Percentiles rank a stretch among this genome's conserved stretches.
These are phyloP conservation scores for Cucurbita ficifolia DNA, from an alignment of 306 rosid species.

Conservation along the genomic window DNA sequence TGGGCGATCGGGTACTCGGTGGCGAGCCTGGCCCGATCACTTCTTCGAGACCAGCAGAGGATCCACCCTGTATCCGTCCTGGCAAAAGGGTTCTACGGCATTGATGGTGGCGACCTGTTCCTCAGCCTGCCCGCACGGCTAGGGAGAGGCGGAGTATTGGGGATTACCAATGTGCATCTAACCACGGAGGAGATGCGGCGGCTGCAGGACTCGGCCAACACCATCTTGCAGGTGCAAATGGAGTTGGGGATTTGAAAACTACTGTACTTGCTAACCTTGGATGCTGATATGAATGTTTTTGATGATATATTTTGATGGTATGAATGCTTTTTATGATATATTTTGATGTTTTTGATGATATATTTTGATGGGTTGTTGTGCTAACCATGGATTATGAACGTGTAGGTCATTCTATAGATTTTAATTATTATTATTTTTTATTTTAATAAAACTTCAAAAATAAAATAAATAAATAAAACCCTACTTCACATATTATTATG, in stretches of 20 bases:
- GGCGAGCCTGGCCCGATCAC: conserved; percentile 42
- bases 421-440: no score
- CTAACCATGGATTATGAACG: no score
- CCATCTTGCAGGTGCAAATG: conserved; percentile 45
- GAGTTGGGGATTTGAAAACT: conserved; percentile 39
- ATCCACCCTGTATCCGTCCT: conserved; percentile 76
- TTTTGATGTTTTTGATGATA: no score
- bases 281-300: background rate
- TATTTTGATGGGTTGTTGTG: no score
- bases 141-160: conserved; percentile 66
- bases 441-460: no score
- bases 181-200: conserved; percentile 36
- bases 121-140: conserved; percentile 78
- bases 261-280: background rate
- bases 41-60: conserved; percentile 64
- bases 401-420: no score
- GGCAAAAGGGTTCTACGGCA: conserved; percentile 53
- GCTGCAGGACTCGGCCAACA: conserved; percentile 52
- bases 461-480: no score
- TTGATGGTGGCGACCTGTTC: conserved; percentile 58
- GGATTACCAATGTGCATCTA: conserved; percentile 61
- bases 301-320: background rate
- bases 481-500: no score
- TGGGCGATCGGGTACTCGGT: conserved; percentile 94
- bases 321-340: no score